These are phyloP conservation scores for Ilyonectria sp. DNA, from an alignment of 2,329 filamentous ascomycete species.

Conservation along the genomic window DNA sequence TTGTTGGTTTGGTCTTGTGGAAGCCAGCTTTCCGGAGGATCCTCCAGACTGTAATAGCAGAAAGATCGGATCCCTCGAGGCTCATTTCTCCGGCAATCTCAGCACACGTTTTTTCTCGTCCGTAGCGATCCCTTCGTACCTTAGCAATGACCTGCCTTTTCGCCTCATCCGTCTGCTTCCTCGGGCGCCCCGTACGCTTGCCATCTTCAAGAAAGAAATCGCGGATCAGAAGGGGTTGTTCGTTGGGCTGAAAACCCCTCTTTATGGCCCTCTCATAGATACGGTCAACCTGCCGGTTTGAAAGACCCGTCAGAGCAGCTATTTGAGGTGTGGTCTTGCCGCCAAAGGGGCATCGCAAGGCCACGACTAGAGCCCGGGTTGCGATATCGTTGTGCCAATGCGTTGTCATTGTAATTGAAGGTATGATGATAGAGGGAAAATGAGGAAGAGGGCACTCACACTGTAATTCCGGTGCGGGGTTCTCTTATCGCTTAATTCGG, in stretches of 20 bases:
- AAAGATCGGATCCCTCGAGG: not conserved
- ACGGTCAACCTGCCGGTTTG: conserved; percentile 7
- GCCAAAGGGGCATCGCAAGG: not conserved
- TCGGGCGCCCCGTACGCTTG: too few relatives aligned
- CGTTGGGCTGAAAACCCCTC: conserved; percentile 21
- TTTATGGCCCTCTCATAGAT: conserved; percentile 24
- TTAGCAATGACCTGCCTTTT: too few relatives aligned
- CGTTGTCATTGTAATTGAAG: not conserved
- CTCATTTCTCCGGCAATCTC: conserved; percentile 12
- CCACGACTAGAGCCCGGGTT: conserved; percentile 19
- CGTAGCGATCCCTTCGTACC: too few relatives aligned
- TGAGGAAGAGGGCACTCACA: not conserved
- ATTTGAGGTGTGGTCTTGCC: conserved; percentile 12
- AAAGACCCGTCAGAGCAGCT: conserved; percentile 4
- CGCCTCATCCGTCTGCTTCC: too few relatives aligned
- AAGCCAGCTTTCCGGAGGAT: conserved; percentile 21
- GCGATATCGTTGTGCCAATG: conserved; percentile 16
- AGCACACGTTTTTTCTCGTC: too few relatives aligned
- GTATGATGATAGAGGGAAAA: not conserved
- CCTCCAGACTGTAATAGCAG: not conserved
- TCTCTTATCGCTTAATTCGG: too few relatives aligned
- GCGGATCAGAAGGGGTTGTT: conserved; percentile 13
- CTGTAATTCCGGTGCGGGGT: not conserved
- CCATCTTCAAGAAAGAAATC: too few relatives aligned
- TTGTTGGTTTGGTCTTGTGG: conserved; percentile 28